These are phyloP conservation scores for Fusarium sp. DNA, from an alignment of 2,329 filamentous ascomycete species.

Conservation along the genomic window DNA sequence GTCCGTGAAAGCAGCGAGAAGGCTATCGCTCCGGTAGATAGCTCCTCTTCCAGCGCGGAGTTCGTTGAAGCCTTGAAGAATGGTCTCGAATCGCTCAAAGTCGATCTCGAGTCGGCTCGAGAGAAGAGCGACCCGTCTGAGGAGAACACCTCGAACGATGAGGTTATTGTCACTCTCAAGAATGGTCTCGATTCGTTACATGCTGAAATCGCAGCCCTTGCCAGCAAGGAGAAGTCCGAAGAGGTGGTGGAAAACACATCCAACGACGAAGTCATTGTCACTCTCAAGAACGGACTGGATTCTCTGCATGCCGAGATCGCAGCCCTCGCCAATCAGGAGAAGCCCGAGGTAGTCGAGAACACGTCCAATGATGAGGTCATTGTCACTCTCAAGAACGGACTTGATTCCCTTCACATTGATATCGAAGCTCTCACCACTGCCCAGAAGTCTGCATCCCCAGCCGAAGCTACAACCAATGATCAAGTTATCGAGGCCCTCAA, in stretches of 20 bases:
- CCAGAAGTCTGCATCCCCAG: constrained; percentile 56
- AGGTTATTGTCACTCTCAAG: constrained; percentile 85
- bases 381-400: constrained; percentile 80
- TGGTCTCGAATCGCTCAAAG: constrained; percentile 38
- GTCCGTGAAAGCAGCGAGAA: constrained; percentile 72
- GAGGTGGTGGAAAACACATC: constrained; percentile 51
- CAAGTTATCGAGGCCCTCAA: constrained; percentile 39
- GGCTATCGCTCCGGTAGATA: constrained; percentile 26
- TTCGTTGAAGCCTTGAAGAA: constrained; percentile 38
- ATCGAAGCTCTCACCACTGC: constrained; percentile 75
- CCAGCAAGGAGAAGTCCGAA: constrained; percentile 63
- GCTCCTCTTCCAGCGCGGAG: constrained; percentile 32
- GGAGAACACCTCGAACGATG: constrained; percentile 81
- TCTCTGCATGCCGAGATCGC: constrained; percentile 75
- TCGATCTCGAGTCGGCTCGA: constrained; percentile 59
- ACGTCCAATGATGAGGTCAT: constrained; percentile 75
- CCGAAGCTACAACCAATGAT: constrained; percentile 34
- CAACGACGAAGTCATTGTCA: constrained; percentile 82
- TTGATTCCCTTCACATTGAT: constrained; percentile 76
- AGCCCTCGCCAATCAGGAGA: constrained; percentile 69
- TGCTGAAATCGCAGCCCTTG: constrained; percentile 71
- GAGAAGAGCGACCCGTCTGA: constrained; percentile 68
- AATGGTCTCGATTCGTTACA: constrained; percentile 79
- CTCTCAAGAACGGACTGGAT: constrained; percentile 80
- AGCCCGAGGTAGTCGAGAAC: constrained; percentile 50